Evolutionary conservation across 495 filamentous ascomycete genomes (phyloP).

Genomic region (Hypoxylon subgilvum): DNA sequence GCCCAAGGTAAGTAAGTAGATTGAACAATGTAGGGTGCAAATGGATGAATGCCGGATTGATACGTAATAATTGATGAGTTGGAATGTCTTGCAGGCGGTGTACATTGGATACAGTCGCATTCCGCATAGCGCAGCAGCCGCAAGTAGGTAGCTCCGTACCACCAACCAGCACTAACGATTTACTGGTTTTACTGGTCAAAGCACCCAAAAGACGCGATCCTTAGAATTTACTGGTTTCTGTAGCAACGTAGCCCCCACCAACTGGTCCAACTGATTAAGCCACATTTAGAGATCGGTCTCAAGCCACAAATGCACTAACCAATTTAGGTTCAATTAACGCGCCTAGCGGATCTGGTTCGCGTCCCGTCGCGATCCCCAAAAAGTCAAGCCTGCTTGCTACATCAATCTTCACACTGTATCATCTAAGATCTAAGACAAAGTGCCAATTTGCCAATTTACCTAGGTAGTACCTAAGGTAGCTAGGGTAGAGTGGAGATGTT

Average conservation of each 20-base stretch:
- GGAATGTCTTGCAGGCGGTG: conserved; percentile 36
- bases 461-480: too few relatives aligned
- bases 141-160: conserved; percentile 2
- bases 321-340: conserved; percentile 37
- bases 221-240: conserved; percentile 20
- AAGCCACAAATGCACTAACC: neutral
- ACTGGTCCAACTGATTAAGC: too few relatives aligned
- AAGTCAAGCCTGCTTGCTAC: neutral
- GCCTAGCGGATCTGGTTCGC: conserved; percentile 28
- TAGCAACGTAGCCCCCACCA: conserved; percentile 16
- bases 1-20: neutral
- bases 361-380: conserved; percentile 2
- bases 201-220: conserved; percentile 10
- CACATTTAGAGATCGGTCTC: conserved; percentile 2
- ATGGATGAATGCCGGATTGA: conserved; percentile 6
- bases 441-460: too few relatives aligned
- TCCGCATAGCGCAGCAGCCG: neutral
- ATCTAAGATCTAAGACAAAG: too few relatives aligned
- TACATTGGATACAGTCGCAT: too few relatives aligned
- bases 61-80: conserved; percentile 24
- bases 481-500: conserved; percentile 3
- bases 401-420: too few relatives aligned
- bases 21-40: conserved; percentile 9
- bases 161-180: conserved; percentile 1
- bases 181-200: conserved; percentile 17